Percentiles rank a stretch among this genome's conserved stretches.
Evolutionary conservation across 2,329 filamentous ascomycete genomes (phyloP).

Genomic region (Xylariomycetidae sp.): DNA sequence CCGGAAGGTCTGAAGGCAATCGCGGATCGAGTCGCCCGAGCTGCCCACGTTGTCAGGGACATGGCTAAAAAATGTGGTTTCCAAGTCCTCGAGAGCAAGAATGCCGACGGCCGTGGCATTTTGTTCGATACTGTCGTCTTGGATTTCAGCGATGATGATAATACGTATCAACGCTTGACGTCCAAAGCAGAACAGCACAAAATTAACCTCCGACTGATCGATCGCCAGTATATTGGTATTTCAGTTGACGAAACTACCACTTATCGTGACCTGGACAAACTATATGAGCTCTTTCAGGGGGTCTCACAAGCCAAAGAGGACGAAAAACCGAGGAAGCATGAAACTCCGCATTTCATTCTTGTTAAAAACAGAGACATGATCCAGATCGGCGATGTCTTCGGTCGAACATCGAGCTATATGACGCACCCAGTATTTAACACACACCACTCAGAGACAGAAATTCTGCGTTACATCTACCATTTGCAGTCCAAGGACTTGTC

Average conservation of each 20-base stretch:
- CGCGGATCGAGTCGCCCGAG: constrained; percentile 70
- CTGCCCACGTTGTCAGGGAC: constrained; percentile 64
- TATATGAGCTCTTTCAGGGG: constrained; percentile 17
- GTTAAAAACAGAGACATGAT: constrained; percentile 28
- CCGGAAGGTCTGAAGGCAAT: constrained; percentile 78
- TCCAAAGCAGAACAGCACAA: constrained; percentile 44
- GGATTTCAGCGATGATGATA: constrained; percentile 41
- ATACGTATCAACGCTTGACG: constrained; percentile 45
- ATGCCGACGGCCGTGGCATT: constrained; percentile 50
- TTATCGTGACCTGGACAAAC: constrained; percentile 42
- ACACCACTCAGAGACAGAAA: constrained; percentile 90
- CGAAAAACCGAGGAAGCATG: too few relatives aligned
- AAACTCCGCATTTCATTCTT: constrained; percentile 20
- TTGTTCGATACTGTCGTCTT: constrained; percentile 81
- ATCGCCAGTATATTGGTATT: constrained; percentile 60
- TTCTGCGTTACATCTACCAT: constrained; percentile 89
- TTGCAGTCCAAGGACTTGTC: constrained; percentile 93
- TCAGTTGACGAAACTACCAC: constrained; percentile 72
- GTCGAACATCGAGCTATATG: constrained; percentile 70
- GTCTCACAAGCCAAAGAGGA: constrained; percentile 5
- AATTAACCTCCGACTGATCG: constrained; percentile 61
- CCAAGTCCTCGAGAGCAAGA: constrained; percentile 54
- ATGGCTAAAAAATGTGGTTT: constrained; percentile 60
- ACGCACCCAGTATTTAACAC: constrained; percentile 93
- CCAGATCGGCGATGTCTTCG: constrained; percentile 55